Evolutionary conservation across 1,284 basidiomycete genomes (phyloP), one percentile per base, ranked within the genome.

Genomic region (Ustilago loliicola): DNA sequence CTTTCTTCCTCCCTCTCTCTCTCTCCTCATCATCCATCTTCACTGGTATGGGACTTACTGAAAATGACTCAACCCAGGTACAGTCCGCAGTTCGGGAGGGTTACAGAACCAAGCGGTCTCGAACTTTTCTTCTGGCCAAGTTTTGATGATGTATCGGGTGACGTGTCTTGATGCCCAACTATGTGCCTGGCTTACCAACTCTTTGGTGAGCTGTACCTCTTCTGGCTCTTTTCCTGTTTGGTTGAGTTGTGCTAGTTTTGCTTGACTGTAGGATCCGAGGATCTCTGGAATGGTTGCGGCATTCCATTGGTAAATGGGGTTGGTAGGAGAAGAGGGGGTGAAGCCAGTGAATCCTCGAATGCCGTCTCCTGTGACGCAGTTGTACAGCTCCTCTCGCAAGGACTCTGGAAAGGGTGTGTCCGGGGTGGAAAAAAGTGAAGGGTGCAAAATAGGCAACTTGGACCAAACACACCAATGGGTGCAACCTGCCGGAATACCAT

Each of bases 401-500:
- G 23, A 15, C 6, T 45, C 56, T 3, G 40, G 48, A 51, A 78
- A 77, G 0, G 79, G 79, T 3, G 73, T 68, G 11, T 72, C 64
- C 8, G 50, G 21, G 0, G 63, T 63, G 4, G 54, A 21, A 59
- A 82, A 82, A 1, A 81, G 58, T 1, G 58, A 65, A 1, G 67
- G 65, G 25, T 76, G 69, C 2, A 78, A 32, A 40, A 79, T 75
- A 54, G 80, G 67, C 9, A 72, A 59, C 29, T 72, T 77, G 38
- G 59, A 66, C 82, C 82, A 83, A 9, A 83, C 79, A 10, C 79
- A 77, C 67, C 72, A 82, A 59, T 83, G 82, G 23, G 50, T 60
- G n/a, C 64, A 57, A 2, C 66, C 79, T 1, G 47, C 59, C 0
- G 82, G 82, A n/a, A 83, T 67, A n/a, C 63, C 80, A 45, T 83